A percentile compares a stretch with the other conserved stretches of the same genome.
These are phyloP conservation scores for Simplicillium sp. DNA, from an alignment of 2,329 filamentous ascomycete genomes.

Conservation along the genomic window DNA sequence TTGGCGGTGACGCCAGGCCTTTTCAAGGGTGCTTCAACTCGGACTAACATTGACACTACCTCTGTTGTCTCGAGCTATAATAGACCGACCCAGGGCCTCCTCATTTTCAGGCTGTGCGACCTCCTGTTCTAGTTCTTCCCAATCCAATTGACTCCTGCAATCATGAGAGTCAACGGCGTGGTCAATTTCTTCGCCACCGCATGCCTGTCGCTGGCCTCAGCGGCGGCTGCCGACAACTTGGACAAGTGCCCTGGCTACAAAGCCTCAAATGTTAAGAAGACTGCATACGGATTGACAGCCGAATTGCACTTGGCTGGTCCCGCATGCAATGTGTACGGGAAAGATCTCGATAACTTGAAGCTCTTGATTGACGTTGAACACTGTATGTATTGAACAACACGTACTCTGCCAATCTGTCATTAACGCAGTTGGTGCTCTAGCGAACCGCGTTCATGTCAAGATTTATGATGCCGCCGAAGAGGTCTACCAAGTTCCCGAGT, in stretches of 20 bases:
- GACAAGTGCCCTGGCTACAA: conserved; percentile 51
- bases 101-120: too few relatives aligned
- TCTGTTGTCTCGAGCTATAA: too few relatives aligned
- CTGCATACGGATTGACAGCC: conserved; percentile 37
- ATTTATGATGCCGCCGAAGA: conserved; percentile 57
- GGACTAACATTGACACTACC: too few relatives aligned
- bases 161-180: too few relatives aligned
- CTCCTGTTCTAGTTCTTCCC: too few relatives aligned
- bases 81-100: too few relatives aligned
- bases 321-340: conserved; percentile 14
- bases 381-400: conserved; percentile 33
- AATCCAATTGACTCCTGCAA: too few relatives aligned
- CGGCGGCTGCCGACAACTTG: too few relatives aligned
- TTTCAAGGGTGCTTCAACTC: too few relatives aligned
- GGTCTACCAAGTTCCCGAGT: conserved; percentile 62
- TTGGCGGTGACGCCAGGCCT: too few relatives aligned
- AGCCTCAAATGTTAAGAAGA: conserved; percentile 45
- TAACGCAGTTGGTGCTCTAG: conserved; percentile 22
- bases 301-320: conserved; percentile 14
- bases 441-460: conserved; percentile 58
- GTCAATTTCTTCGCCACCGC: too few relatives aligned
- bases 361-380: conserved; percentile 60
- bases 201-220: too few relatives aligned
- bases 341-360: conserved; percentile 16
- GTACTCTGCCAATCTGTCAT: conserved; percentile 39